phyloP scores from a whole-genome alignment of 2,329 filamentous ascomycete genomes.

The Epichloe coenophiala region DNA sequence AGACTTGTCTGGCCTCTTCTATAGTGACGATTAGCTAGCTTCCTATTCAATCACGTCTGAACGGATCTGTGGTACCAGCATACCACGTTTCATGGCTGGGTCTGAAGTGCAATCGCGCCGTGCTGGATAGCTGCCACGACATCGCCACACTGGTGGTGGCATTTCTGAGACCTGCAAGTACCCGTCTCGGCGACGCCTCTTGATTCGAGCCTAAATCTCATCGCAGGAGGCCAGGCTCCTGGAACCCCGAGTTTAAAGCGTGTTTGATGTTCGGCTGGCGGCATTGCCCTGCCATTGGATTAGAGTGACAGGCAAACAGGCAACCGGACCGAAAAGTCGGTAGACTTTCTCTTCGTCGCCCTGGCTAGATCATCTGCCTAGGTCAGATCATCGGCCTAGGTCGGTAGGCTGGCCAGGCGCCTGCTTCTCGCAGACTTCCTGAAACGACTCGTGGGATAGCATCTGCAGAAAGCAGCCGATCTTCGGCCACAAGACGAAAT shows the following conservation, averaged over 20 bases:
- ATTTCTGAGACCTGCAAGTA: slow-evolving; percentile 9
- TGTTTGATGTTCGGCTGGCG: slow-evolving; percentile 6
- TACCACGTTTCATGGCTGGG: slow-evolving; percentile 4
- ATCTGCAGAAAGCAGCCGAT: background rate
- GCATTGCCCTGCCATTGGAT: slow-evolving; percentile 4
- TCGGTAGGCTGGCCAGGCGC: background rate
- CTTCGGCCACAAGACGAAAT: background rate
- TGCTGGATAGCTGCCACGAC: background rate
- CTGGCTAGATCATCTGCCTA: background rate
- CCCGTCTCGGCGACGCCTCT: slow-evolving; percentile 9
- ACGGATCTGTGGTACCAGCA: slow-evolving; percentile 1
- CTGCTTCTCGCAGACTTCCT: background rate
- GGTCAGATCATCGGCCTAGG: background rate
- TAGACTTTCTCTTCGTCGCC: slow-evolving; percentile 1
- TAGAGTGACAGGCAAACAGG: slow-evolving; percentile 6
- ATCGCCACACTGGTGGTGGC: slow-evolving; percentile 3
- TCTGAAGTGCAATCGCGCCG: background rate
- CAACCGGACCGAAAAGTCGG: slow-evolving; percentile 7
- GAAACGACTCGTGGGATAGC: background rate
- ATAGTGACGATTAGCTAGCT: background rate
- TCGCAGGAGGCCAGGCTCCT: slow-evolving; percentile 1
- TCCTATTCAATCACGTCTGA: background rate
- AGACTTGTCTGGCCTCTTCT: background rate
- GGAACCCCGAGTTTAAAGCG: background rate
- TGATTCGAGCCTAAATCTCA: slow-evolving; percentile 2